Evolutionary conservation across 2,329 filamentous ascomycete species (phyloP).

Genomic region (Colletotrichum tanaceti): DNA sequence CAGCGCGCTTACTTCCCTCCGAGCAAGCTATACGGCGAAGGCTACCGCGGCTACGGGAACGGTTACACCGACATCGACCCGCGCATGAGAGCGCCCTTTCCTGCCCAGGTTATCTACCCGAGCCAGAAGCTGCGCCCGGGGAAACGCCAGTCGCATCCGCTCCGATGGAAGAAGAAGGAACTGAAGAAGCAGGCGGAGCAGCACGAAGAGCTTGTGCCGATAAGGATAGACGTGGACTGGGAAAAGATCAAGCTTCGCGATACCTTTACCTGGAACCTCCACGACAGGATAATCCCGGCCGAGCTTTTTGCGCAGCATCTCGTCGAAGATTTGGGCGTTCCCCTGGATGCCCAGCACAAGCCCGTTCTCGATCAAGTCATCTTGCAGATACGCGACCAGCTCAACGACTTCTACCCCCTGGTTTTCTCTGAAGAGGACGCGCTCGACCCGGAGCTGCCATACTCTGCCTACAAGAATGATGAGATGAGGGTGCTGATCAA

Average conservation of each 20-base stretch:
- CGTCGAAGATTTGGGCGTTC: constrained; percentile 87
- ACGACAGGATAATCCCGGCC: constrained; percentile 84
- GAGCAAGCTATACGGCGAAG: constrained; percentile 72
- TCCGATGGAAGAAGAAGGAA: constrained; percentile 83
- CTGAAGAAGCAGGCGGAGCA: constrained; percentile 88
- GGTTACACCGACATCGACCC: constrained; percentile 74
- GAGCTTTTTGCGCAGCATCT: constrained; percentile 90
- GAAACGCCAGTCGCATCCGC: constrained; percentile 76
- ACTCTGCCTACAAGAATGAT: constrained; percentile 96
- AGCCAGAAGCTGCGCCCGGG: constrained; percentile 80
- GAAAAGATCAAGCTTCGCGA: constrained; percentile 96
- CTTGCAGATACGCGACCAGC: constrained; percentile 85
- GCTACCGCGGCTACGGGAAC: constrained; percentile 92
- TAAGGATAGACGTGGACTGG: constrained; percentile 92
- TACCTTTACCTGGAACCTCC: constrained; percentile 98
- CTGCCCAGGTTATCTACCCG: constrained; percentile 76
- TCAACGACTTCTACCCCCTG: constrained; percentile 93
- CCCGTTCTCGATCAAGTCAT: constrained; percentile 71
- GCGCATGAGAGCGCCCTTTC: constrained; percentile 37
- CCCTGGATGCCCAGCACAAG: constrained; percentile 68
- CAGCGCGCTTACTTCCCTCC: constrained; percentile 67
- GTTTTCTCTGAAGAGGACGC: constrained; percentile 91
- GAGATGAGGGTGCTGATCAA: constrained; percentile 98
- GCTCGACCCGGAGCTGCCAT: constrained; percentile 88
- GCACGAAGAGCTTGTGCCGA: constrained; percentile 89